phyloP scores from a whole-genome alignment of 75 land plant genomes.

The Cunninghamia lanceolata region DNA sequence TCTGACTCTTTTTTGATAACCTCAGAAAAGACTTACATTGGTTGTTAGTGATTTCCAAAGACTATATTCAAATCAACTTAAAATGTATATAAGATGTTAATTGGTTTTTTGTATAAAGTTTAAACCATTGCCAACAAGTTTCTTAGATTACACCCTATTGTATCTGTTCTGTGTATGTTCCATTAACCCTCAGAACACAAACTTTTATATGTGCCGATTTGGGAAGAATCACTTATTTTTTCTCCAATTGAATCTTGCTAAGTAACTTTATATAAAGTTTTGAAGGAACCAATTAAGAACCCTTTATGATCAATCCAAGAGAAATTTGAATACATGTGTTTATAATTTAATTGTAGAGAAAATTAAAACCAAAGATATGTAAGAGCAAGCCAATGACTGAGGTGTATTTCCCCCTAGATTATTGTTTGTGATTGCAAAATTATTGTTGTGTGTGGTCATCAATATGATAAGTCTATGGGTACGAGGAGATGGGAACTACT shows the following conservation, averaged over 20 bases:
- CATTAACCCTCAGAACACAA: background rate
- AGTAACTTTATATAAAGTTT: background rate
- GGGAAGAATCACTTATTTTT: background rate
- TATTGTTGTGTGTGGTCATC: too few species aligned
- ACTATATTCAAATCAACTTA: background rate
- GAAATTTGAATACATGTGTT: too few species aligned
- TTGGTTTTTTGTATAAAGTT: background rate
- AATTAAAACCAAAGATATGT: too few species aligned
- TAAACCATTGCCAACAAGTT: background rate
- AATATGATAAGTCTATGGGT: too few species aligned
- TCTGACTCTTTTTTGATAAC: background rate
- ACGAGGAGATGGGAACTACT: too few species aligned
- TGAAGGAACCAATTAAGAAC: background rate
- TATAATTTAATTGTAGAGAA: too few species aligned
- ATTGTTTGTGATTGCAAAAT: too few species aligned
- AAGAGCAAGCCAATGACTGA: too few species aligned
- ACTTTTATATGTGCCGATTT: background rate
- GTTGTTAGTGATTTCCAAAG: background rate
- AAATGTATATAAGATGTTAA: background rate
- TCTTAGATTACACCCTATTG: background rate
- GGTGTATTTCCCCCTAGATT: too few species aligned
- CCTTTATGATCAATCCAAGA: too few species aligned
- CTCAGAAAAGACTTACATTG: background rate
- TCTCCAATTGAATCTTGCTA: background rate
- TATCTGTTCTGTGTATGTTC: background rate